Evolutionary conservation across 1,139 yeast genomes (phyloP).

Genomic region (Yamadazyma conglobata): DNA sequence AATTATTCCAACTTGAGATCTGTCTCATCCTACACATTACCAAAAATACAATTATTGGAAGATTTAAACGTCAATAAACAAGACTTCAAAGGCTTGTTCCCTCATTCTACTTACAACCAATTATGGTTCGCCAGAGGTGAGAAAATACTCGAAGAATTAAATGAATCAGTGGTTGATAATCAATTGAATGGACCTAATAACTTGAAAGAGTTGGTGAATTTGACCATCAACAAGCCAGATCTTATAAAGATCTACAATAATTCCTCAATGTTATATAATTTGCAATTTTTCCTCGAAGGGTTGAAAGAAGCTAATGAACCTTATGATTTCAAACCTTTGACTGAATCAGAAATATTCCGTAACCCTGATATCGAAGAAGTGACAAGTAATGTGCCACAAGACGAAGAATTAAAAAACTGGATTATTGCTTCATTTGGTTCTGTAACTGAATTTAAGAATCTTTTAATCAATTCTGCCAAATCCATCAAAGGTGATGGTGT

Average conservation of each 20-base stretch:
- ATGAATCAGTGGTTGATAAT: conserved; percentile 31
- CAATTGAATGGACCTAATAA: conserved; percentile 23
- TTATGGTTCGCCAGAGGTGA: conserved; percentile 60
- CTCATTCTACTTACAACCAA: conserved; percentile 48
- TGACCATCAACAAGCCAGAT: conserved; percentile 47
- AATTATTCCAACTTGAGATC: conserved; percentile 3
- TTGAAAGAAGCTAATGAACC: conserved; percentile 31
- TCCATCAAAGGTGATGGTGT: conserved; percentile 73
- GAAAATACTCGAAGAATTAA: conserved; percentile 45
- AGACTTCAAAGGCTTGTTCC: conserved; percentile 54
- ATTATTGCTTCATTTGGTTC: conserved; percentile 63
- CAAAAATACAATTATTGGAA: conserved; percentile 32
- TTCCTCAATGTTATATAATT: conserved; percentile 58
- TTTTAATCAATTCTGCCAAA: conserved; percentile 57
- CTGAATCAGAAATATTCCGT: conserved; percentile 33
- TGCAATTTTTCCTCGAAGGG: conserved; percentile 56
- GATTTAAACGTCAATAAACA: conserved; percentile 25
- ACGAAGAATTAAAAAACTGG: conserved; percentile 39
- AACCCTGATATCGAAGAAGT: conserved; percentile 31
- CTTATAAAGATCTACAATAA: conserved; percentile 48
- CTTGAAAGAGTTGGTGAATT: conserved; percentile 35
- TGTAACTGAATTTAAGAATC: conserved; percentile 59
- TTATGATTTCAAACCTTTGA: conserved; percentile 19
- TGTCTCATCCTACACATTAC: conserved; percentile 19
- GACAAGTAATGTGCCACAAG: conserved; percentile 31